Conservation (phyloP, 2,329 filamentous ascomycete species). For the Colletotrichum zoysiae region DNA sequence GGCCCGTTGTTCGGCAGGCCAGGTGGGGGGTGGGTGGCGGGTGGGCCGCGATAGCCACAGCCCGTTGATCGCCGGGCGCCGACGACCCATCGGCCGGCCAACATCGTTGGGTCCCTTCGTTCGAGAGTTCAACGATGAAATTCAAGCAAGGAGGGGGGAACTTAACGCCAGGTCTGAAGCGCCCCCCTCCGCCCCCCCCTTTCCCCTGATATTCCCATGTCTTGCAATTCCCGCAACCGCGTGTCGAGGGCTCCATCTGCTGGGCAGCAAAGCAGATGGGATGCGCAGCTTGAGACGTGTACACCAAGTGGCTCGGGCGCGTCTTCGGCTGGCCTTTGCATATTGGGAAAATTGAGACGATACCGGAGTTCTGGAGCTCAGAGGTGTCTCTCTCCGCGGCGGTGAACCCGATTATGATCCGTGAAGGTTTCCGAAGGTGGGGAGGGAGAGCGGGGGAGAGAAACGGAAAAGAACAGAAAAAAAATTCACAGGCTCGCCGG, state of each 20-base stretch:
- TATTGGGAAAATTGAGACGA: background rate
- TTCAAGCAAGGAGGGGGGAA: background rate
- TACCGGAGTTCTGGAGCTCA: background rate
- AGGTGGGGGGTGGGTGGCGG: background rate
- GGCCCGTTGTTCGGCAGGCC: background rate
- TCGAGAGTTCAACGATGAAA: background rate
- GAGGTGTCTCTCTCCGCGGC: background rate
- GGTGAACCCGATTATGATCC: background rate
- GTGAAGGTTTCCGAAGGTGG: no score
- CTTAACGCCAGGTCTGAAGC: background rate
- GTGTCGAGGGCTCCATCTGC: constrained; percentile 9
- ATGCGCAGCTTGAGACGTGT: background rate
- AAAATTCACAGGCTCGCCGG: background rate
- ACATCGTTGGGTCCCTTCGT: background rate
- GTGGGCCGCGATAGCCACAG: background rate
- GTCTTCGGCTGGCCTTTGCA: constrained; percentile 17
- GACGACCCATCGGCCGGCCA: background rate
- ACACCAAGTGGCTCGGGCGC: background rate
- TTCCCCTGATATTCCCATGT: background rate
- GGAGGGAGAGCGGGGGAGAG: no score
- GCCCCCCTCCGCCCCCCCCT: no score
- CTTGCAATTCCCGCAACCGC: background rate
- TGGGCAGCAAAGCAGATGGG: background rate
- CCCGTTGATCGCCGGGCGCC: background rate
- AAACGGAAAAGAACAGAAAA: no score